A percentile compares a stretch with the other conserved stretches of the same genome.
Conservation (phyloP, 805 yeast genomes). For the Lipomyces chichibuensis region DNA sequence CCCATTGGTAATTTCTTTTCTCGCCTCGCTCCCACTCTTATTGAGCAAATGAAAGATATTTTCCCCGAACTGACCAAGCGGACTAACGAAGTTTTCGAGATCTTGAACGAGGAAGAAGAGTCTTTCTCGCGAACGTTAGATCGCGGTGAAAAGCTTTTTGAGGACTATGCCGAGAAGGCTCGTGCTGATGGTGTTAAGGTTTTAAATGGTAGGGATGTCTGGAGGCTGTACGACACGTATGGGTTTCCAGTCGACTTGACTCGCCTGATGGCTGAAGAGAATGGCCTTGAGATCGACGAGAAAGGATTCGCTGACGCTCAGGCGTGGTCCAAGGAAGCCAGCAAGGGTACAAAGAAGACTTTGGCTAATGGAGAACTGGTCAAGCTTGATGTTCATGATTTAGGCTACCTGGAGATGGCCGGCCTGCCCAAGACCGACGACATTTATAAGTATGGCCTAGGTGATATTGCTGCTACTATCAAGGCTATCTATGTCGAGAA, state of each 20-base stretch:
- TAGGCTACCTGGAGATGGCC: conserved; percentile 64
- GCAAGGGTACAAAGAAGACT: conserved; percentile 79
- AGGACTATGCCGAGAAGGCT: conserved; percentile 86
- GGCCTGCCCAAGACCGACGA: conserved; percentile 83
- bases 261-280: conserved; percentile 97
- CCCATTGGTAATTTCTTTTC: conserved; percentile 95
- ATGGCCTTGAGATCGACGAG: conserved; percentile 89
- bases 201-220: conserved; percentile 89
- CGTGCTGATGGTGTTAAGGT: conserved; percentile 71
- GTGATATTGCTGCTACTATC: conserved; percentile 68
- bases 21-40: conserved; percentile 87
- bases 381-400: conserved; percentile 88
- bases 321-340: conserved; percentile 88
- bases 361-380: conserved; percentile 58
- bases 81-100: conserved; percentile 77
- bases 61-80: conserved; percentile 89
- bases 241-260: conserved; percentile 99
- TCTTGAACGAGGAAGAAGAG: conserved; percentile 92
- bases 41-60: conserved; percentile 79
- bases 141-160: conserved; percentile 96
- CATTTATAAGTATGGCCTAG: conserved; percentile 68
- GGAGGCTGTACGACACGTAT: conserved; percentile 98
- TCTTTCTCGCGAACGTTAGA: conserved; percentile 94
- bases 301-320: conserved; percentile 89
- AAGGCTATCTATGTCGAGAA: conserved; percentile 67